Evolutionary conservation across 305 asterid species (phyloP).

Genomic region (Plantago rigida): DNA sequence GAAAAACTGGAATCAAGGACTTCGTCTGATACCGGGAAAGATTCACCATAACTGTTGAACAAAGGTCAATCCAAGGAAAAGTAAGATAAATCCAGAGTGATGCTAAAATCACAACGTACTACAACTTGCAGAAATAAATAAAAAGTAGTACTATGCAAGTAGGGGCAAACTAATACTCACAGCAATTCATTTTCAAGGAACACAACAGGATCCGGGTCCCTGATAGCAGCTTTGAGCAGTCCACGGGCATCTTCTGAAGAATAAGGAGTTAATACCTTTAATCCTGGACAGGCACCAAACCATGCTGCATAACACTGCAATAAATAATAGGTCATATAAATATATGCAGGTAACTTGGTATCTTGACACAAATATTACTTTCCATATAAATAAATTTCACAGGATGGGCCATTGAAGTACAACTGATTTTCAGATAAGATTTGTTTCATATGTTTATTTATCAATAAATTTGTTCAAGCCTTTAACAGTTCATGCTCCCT

Average conservation of each 20-base stretch:
- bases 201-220: constrained; percentile 97
- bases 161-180: constrained; percentile 34
- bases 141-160: constrained; percentile 7
- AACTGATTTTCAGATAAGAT: too few species aligned
- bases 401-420: too few species aligned
- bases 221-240: constrained; percentile 85
- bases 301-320: constrained; percentile 94
- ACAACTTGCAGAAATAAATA: constrained; percentile 22
- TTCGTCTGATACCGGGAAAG: constrained; percentile 81
- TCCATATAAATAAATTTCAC: too few species aligned
- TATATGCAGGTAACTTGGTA: neutral
- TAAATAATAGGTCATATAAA: constrained; percentile 19
- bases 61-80: constrained; percentile 14
- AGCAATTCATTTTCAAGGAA: constrained; percentile 25
- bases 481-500: too few species aligned
- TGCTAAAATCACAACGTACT: neutral
- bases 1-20: constrained; percentile 79
- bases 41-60: constrained; percentile 67
- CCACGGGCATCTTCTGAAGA: constrained; percentile 97
- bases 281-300: constrained; percentile 75
- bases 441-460: too few species aligned
- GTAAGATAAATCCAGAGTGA: constrained; percentile 16
- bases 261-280: constrained; percentile 78
- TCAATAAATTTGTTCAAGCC: too few species aligned
- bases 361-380: neutral